A percentile compares a stretch with the other conserved stretches of the same genome.
These are phyloP conservation scores for Closterium sp. DNA, from an alignment of 139 green algal genomes.

Conservation along the genomic window DNA sequence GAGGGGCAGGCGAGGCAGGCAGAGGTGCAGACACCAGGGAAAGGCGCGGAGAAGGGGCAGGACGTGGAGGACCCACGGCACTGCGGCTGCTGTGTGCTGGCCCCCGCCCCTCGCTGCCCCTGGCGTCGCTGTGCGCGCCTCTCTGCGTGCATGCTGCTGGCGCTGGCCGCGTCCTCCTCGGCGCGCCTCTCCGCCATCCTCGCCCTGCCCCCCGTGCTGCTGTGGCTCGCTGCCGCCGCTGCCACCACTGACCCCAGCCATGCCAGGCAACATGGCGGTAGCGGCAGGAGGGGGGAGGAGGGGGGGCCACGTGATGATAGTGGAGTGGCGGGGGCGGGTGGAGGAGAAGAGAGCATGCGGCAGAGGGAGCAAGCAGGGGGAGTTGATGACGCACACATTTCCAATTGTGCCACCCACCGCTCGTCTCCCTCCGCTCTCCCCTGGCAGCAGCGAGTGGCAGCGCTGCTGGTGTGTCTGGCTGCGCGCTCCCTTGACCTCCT, in stretches of 20 bases:
- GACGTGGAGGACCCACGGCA: too few relatives aligned
- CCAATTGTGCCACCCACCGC: too few relatives aligned
- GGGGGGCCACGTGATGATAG: background rate
- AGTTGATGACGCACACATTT: too few relatives aligned
- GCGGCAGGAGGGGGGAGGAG: too few relatives aligned
- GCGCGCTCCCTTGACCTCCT: background rate
- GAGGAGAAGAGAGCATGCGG: background rate
- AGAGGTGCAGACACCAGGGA: too few relatives aligned
- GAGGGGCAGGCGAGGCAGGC: too few relatives aligned
- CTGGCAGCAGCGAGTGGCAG: background rate
- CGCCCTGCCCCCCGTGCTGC: background rate
- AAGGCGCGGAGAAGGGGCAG: too few relatives aligned
- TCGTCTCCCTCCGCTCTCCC: background rate
- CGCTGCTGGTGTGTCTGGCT: background rate
- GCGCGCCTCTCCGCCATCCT: background rate
- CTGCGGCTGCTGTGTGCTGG: too few relatives aligned
- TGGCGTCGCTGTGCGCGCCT: too few relatives aligned
- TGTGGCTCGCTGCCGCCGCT: background rate
- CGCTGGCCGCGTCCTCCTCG: background rate
- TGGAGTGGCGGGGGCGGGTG: background rate
- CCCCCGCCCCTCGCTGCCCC: too few relatives aligned
- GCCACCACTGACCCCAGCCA: too few relatives aligned
- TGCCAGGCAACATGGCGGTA: background rate
- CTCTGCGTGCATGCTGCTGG: background rate
- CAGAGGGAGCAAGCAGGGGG: background rate